Evolutionary conservation across 2,329 filamentous ascomycete genomes (phyloP).

Genomic region (Ambrosiella xylebori): DNA sequence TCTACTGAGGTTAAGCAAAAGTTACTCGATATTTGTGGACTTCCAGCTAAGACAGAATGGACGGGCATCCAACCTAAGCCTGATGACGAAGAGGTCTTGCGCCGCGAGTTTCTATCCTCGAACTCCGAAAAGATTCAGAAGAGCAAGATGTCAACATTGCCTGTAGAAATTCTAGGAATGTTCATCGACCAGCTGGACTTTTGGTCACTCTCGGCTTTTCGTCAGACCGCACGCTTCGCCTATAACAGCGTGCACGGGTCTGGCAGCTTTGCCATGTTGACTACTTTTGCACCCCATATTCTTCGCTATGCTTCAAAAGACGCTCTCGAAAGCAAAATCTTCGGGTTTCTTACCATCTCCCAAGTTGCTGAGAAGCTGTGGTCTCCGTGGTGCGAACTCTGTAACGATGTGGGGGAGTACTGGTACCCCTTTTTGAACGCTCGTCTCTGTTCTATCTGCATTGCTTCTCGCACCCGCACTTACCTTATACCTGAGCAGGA

Average conservation of each 20-base stretch:
- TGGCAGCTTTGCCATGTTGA: not conserved
- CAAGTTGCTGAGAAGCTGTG: not conserved
- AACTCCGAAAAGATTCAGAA: not conserved
- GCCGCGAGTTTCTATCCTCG: too few species aligned
- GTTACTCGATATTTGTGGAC: too few species aligned
- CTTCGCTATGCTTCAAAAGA: not conserved
- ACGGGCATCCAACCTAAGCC: too few species aligned
- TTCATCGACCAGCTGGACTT: not conserved
- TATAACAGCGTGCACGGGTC: not conserved
- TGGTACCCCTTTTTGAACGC: not conserved
- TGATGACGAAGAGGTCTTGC: too few species aligned
- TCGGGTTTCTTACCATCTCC: not conserved
- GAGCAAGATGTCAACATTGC: not conserved
- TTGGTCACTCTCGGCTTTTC: not conserved
- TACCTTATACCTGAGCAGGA: too few species aligned
- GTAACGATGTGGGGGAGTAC: not conserved
- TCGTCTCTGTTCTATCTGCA: not conserved
- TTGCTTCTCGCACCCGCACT: not conserved
- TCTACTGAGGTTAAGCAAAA: not conserved
- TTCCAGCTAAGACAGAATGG: too few species aligned
- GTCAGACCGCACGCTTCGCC: not conserved
- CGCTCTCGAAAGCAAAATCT: not conserved
- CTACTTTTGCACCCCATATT: not conserved
- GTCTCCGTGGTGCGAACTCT: not conserved
- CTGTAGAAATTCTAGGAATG: not conserved